Evolutionary conservation across 805 yeast species (phyloP), one percentile per base, ranked within the genome.

Genomic region (Lipomyces sp.): DNA sequence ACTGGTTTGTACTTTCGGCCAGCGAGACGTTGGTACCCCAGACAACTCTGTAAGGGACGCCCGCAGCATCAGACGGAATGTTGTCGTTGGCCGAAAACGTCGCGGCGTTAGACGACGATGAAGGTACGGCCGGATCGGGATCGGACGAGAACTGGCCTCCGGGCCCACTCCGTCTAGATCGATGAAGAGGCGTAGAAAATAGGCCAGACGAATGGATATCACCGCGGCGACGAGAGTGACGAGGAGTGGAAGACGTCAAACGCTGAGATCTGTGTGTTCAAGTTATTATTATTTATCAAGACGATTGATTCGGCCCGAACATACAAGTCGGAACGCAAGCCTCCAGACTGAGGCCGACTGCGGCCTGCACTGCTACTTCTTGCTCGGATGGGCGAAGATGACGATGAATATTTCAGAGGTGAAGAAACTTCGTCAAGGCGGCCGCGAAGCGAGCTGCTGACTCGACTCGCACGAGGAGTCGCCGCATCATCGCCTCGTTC

Each of bases 21-120:
- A 95, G 93, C 58, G 96, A 89, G 34, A 95, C 97, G 75, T 94
- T 92, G 0, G 99, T 95, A 78, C 99, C 99, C 99, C 99, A 95
- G 74, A 95, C 94, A 62, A 95, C 97, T 18, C 77, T 77, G 18
- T 73, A 76, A 2, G 75, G 69, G 15, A 75, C 69, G 13, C 75
- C 74, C n/a, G 75, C 72, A 3, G 71, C 71, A 45, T 74, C 76
- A 6, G 75, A 71, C 39, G 62, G 45, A 37, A 55, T 57, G 39
- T 65, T 66, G 18, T 59, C 73, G 50, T 42, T 51, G 57, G 67
- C 62, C 55, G 65, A 63, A n/a, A 63, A 64, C 39, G 61, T 48
- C 3, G 70, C 60, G 5, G 70, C 71, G 33, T 68, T 67, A 32
- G 62, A 33, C 1, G 64, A 54, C 30, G 57, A 56, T 15, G 61